Evolutionary conservation across 768 basidiomycete genomes (phyloP), one percentile per base, ranked within the genome.

Genomic region (Tylopilus balloui): DNA sequence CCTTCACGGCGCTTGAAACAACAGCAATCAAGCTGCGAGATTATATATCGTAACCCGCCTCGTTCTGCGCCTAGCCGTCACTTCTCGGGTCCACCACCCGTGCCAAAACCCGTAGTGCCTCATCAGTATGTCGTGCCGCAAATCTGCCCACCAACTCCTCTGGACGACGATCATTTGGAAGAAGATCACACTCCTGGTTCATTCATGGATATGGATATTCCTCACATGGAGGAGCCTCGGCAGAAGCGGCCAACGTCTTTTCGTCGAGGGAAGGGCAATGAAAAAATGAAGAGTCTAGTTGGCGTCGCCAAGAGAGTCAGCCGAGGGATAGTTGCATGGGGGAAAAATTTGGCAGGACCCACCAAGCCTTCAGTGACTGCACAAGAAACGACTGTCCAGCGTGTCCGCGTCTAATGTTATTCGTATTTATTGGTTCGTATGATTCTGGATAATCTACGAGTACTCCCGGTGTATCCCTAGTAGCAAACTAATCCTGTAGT

Each of bases 181-280:
- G 48, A 46, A 35, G 43, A 48, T 29, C 45, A 5, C 13, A 55
- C 46, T 2, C 51, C 61, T 3, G 40, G 44, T 19, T 67, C 66
- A 2, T 67, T 67, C 51, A 69, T 67, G 65, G 66, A 67, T 24
- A 67, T 67, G 66, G 68, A 69, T 21, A 50, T 62, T 47, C 51
- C 60, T 24, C 53, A 39, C 15, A 3, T 24, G n/a, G 46, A 42
- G 10, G 44, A 46, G 35, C 36, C 45, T 19, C 39, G 36, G 29
- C 42, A 34, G 20, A 52, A 61, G 29, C 56, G 35, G 24, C 56
- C 43, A 27, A 6, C 27, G 11, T 55, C 66, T 42, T 25, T 52
- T 32, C 55, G 51, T 39, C 52, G 34, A 17, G 27, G 40, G 25
- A 35, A 44, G 19, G 45, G 45, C 47, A 58, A 50, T 13, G 54